Base-by-base conservation (phyloP, 371 early-diverging fungal species). In the Mucor saturninus region DNA sequence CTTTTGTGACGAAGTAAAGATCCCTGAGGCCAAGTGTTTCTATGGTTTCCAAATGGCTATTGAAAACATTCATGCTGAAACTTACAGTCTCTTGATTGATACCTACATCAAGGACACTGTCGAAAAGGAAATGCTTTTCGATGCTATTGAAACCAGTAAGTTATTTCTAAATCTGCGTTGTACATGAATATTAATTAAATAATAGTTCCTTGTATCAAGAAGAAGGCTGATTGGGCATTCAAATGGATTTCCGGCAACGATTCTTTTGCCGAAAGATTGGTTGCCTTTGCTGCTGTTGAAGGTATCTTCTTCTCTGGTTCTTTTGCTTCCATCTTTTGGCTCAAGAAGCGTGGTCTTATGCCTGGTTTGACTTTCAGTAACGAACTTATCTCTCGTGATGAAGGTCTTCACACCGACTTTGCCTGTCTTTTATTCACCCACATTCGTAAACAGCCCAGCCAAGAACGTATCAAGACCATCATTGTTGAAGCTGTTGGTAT, bases 1-100 rank as follows among this genome's bases (percentile, higher is more conserved):
- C 56, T 99, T 99, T 80, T 91, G 93, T 65, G 90, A 89, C 52
- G 99, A 99, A 75, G 98, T 99, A 26, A 97, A 98, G 79, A 92
- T 99, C 63, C 93, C 98, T 54, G 99, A 99, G 80, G 99, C 99
- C 26, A 86, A 97, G 59, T 96, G 94, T 79, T 99, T 99, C 79
- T 99, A 99, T 78, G 99, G 98, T 28, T 99, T 99, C 89, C 99
- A 99, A 83, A 97, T 99, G 74, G 98, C 98, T 95, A 99, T 99
- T 69, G 99, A 99, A 80, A 99, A 99, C 84, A 95, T 99, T 64
- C 99, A 99, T 83, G 89, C 95, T 32, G 99, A 99, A 81, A 99
- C 98, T 87, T 99, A 99, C 87, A 93, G 93, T 61, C 85, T 99
- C 14, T 83, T 99, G 37, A 98, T 99, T 62, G 99, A 99, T 72